Base-by-base conservation (phyloP, 768 basidiomycete species). In the Trametes coccinea region DNA sequence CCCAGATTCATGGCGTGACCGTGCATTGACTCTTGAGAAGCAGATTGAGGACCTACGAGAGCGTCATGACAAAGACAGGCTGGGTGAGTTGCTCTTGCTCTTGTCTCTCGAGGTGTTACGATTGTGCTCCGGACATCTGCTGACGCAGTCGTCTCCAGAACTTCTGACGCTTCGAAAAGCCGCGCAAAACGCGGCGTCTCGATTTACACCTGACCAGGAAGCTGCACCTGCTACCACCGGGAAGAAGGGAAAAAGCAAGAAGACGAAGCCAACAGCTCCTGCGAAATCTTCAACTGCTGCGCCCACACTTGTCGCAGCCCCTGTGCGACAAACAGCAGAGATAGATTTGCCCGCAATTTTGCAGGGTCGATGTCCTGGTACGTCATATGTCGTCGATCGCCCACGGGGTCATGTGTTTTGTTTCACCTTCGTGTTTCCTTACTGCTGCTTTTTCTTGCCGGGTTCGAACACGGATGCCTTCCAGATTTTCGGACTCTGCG, bases 21-120 rank as follows among this genome's bases (percentile, higher is more conserved):
- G 74, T 56, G 82, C 77, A 1, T 69, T 79, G n/a, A 66, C 70
- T 27, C 67, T 84, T 27, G 82, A 84, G 60, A 72, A 65, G 51
- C 73, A 81, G 33, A 64, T 76, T 39, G 68, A 69, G 8, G 67
- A 64, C 6, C 69, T 85, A 52, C 74, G 77, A 60, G 71, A 69
- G 55, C 73, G 76, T 61, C 76, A 78, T 46, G 80, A 82, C 8
- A 67, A 69, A 0, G 77, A 79, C 62, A 76, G 74, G 65, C 75
- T 78, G 41, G 77, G 82, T 82, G 64, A 37, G 77, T 67, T 22
- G 16, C 13, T n/a, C 46, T 10, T 13, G 4, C 30, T 7, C 45
- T 22, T 45, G 17, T 11, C 44, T 11, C 46, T n/a, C 33, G 37
- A 16, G 39, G 49, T 33, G 43, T n/a, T 57, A 13, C 53, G 40